A percentile compares a stretch with the other conserved stretches of the same genome.
phyloP scores from a whole-genome alignment of 176 grass and related monocot genomes.

The Tuctoria greenei region DNA sequence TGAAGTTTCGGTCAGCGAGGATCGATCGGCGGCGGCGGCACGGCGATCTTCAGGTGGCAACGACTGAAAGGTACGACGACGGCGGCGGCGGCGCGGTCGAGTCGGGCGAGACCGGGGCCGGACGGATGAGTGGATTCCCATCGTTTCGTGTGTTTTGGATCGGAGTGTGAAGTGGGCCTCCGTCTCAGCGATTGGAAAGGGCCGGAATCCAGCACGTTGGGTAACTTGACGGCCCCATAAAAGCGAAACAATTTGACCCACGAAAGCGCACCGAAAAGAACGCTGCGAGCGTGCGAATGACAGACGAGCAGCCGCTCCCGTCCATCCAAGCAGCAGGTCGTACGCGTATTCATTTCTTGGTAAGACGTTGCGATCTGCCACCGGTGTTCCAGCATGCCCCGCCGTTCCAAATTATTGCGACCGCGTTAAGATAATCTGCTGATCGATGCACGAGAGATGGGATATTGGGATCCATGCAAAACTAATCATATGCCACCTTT shows the following conservation, averaged over 20 bases:
- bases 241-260: background rate
- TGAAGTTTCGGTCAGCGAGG: too few relatives aligned
- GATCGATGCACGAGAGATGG: background rate
- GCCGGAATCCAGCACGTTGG: too few relatives aligned
- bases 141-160: too few relatives aligned
- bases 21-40: too few relatives aligned
- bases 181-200: too few relatives aligned
- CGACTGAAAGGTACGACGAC: too few relatives aligned
- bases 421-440: constrained; percentile 14
- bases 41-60: too few relatives aligned
- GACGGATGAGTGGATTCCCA: too few relatives aligned
- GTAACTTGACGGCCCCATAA: background rate
- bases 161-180: too few relatives aligned
- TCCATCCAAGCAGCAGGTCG: constrained; percentile 1
- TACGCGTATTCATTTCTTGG: constrained; percentile 33
- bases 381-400: constrained; percentile 31
- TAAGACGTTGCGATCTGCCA: constrained; percentile 40
- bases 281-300: background rate
- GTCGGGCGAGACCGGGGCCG: too few relatives aligned
- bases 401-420: constrained; percentile 33
- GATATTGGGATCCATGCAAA: constrained; percentile 36
- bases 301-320: constrained; percentile 17
- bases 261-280: too few relatives aligned
- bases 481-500: constrained; percentile 23
- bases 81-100: too few relatives aligned